These are phyloP conservation scores for Vigna hirtella DNA, from an alignment of 306 rosid genomes.

Conservation along the genomic window DNA sequence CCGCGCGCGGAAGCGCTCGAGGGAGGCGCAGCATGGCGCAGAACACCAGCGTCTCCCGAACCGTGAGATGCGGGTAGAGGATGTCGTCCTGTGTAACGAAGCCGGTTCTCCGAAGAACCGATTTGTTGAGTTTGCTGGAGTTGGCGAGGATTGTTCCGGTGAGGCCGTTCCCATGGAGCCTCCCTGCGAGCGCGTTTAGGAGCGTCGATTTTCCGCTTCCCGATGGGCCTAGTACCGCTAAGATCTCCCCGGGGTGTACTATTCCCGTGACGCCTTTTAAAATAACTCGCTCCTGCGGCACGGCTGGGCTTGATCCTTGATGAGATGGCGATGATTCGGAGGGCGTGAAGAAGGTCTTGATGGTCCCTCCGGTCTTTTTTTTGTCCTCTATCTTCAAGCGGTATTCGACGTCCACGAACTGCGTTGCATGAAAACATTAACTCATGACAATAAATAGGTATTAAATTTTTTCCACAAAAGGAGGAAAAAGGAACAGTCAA, in stretches of 20 bases:
- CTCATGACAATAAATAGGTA: background rate
- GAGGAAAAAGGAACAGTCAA: background rate
- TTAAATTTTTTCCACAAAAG: background rate
- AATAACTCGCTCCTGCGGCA: constrained; percentile 58
- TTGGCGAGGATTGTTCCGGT: constrained; percentile 76
- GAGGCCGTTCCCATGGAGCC: constrained; percentile 63
- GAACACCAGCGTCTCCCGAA: constrained; percentile 76
- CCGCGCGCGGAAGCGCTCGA: constrained; percentile 21
- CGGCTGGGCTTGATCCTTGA: constrained; percentile 37
- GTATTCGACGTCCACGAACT: constrained; percentile 82
- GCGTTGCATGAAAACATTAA: constrained; percentile 64
- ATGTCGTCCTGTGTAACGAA: constrained; percentile 86
- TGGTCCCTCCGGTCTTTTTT: constrained; percentile 35
- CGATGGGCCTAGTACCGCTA: constrained; percentile 86
- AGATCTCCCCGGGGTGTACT: constrained; percentile 81
- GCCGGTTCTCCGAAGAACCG: constrained; percentile 69
- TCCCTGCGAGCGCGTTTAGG: constrained; percentile 72
- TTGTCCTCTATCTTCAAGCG: constrained; percentile 56
- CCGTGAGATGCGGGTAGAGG: constrained; percentile 84
- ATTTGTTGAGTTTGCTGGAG: constrained; percentile 51
- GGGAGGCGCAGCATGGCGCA: constrained; percentile 89
- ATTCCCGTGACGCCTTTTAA: constrained; percentile 73
- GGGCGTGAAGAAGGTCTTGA: constrained; percentile 43
- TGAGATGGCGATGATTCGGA: constrained; percentile 33
- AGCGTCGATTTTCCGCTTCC: constrained; percentile 95